Conservation (phyloP, 139 green algal species). For the Pseudopediastrum boryanum region DNA sequence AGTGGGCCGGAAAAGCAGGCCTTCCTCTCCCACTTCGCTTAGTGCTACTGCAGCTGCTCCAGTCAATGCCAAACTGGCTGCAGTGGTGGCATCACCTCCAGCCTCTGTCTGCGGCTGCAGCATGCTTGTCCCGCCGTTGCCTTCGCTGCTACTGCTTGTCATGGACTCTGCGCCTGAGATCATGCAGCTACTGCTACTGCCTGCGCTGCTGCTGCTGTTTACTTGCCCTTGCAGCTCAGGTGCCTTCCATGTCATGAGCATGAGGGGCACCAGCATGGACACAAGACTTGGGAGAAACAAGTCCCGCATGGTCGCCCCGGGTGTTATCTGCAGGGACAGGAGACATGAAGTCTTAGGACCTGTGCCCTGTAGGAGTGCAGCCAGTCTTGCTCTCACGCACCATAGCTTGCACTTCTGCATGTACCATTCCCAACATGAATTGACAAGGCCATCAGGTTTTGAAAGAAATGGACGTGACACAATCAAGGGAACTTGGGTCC, state of each 20-base stretch:
- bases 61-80: too few relatives aligned
- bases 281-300: constrained; percentile 53
- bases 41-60: constrained; percentile 20
- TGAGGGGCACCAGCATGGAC: constrained; percentile 55
- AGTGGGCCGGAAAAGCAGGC: neutral
- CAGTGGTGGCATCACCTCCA: too few relatives aligned
- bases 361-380: too few relatives aligned
- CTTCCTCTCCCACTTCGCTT: neutral
- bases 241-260: constrained; percentile 45
- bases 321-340: too few relatives aligned
- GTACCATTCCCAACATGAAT: too few relatives aligned
- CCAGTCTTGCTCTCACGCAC: too few relatives aligned
- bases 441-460: too few relatives aligned
- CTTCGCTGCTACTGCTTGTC: neutral
- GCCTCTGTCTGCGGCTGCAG: too few relatives aligned
- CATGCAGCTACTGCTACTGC: neutral
- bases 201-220: constrained; percentile 8
- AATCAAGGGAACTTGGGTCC: too few relatives aligned
- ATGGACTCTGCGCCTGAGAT: constrained; percentile 18
- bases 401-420: too few relatives aligned
- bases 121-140: neutral
- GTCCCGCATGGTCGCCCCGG: constrained; percentile 61
- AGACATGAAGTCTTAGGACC: too few relatives aligned
- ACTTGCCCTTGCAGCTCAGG: constrained; percentile 47
- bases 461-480: too few relatives aligned